These are phyloP conservation scores for Penicillium daleae DNA, from an alignment of 495 filamentous ascomycete species.

Conservation along the genomic window DNA sequence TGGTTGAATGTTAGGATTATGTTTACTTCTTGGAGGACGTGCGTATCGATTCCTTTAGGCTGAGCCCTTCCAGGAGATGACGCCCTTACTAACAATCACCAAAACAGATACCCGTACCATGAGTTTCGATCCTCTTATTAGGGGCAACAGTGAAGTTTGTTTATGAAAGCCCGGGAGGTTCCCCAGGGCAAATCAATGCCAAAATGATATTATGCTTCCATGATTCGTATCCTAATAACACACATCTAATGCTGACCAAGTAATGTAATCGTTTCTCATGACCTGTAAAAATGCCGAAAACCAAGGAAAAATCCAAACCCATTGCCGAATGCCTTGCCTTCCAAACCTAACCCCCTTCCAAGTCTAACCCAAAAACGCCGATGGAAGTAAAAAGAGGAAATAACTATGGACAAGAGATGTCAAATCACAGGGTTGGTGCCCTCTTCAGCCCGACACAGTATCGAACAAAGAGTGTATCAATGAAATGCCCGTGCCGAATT, in stretches of 20 bases:
- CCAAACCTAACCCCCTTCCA: background rate
- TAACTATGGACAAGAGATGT: conserved; percentile 9
- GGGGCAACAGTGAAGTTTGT: background rate
- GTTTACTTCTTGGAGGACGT: no score
- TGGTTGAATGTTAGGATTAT: no score
- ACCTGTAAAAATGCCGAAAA: conserved; percentile 1
- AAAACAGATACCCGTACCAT: no score
- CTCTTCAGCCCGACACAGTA: conserved; percentile 65
- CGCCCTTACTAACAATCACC: no score
- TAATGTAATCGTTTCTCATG: conserved; percentile 28
- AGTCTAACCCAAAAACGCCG: conserved; percentile 19
- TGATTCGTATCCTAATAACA: conserved; percentile 14
- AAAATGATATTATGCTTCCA: conserved; percentile 2
- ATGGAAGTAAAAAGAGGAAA: conserved; percentile 20
- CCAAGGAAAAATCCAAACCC: conserved; percentile 10
- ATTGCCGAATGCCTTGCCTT: conserved; percentile 9
- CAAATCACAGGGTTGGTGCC: conserved; percentile 51
- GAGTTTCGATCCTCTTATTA: no score
- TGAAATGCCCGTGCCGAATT: conserved; percentile 87
- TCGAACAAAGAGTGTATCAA: conserved; percentile 81
- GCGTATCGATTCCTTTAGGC: no score
- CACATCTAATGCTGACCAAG: conserved; percentile 13
- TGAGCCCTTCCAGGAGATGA: no score
- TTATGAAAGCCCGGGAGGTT: background rate
- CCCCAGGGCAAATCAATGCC: background rate